Base-by-base conservation (phyloP, 2,329 filamentous ascomycete species). In the Monosporascus sp. region DNA sequence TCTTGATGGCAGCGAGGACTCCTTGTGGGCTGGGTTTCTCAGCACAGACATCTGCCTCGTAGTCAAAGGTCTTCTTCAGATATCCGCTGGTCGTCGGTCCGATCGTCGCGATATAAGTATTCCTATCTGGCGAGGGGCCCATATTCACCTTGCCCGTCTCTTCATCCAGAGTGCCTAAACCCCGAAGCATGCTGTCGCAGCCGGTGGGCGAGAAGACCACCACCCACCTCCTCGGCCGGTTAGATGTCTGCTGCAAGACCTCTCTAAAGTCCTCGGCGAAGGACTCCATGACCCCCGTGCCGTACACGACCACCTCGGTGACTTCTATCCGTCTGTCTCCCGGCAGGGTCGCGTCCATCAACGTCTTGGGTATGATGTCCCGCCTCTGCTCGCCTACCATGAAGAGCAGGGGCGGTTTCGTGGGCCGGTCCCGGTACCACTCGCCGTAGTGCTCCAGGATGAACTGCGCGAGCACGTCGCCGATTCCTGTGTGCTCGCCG, bases 81-180 rank as follows among this genome's bases (percentile, higher is more conserved):
- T 90, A 85, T 60, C 91, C 84, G 57, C 86, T 80, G 11, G 94
- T 99, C 18, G 94, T 99, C 14, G 94, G 93, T 1, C 94, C 94
- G 69, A 99, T 99, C 0, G 92, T 95, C 15, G 87, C 90, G 55
- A 97, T 76, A 57, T 81, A 84, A 1, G 84, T 87, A 49, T 68
- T 77, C 9, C 71, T 72, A 27, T 67, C 64, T 31, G 58, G 60
- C 37, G 41, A 49, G 18, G 38, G 35, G 20, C 49, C 14, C 24
- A 50, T 50, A 18, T 63, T 63, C 20, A 66, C 71, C 61, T 67
- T 76, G 20, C 73, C 72, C 1, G 74, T 78, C 18, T 66, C 64
- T 5, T 69, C 63, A 52, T 83, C 78, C 18, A 85, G 63, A 59
- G 80, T 60, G 2, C 74, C 79, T 49, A 88, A 65, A 2, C 73